These are phyloP conservation scores for Pascua sp. DNA, from an alignment of 1,284 basidiomycete genomes.

Conservation along the genomic window DNA sequence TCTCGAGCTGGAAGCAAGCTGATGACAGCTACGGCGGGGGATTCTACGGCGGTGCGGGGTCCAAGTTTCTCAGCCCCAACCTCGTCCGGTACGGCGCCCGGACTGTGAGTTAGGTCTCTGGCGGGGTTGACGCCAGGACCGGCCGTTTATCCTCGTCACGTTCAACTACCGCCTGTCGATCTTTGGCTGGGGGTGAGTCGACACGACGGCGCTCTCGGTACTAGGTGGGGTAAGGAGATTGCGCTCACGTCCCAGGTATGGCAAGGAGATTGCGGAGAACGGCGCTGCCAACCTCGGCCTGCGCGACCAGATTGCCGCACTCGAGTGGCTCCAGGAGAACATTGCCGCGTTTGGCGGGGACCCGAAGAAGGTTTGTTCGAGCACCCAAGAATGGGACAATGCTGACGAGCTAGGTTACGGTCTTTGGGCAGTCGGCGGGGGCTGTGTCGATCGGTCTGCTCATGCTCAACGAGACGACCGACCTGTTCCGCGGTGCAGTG, in stretches of 20 bases:
- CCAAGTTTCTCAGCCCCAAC: conserved; percentile 21
- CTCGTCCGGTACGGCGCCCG: conserved; percentile 13
- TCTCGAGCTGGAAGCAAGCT: not conserved
- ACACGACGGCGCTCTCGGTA: no score
- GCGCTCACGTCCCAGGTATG: conserved; percentile 17
- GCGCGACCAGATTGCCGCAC: conserved; percentile 50
- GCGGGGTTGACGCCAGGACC: conserved; percentile 15
- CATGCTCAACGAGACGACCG: conserved; percentile 29
- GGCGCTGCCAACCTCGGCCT: conserved; percentile 46
- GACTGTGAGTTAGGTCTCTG: conserved; percentile 5
- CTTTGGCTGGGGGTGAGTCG: conserved; percentile 48
- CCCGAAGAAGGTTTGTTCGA: conserved; percentile 32
- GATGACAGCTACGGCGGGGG: conserved; percentile 38
- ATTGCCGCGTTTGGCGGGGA: conserved; percentile 54
- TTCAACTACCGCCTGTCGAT: conserved; percentile 53
- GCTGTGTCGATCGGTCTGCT: conserved; percentile 40
- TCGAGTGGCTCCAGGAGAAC: conserved; percentile 55
- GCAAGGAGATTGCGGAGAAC: conserved; percentile 36
- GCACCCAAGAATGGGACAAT: not conserved
- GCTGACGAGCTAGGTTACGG: conserved; percentile 27
- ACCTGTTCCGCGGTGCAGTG: conserved; percentile 43
- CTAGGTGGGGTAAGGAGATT: no score
- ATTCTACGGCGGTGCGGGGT: conserved; percentile 24
- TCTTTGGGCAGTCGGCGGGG: conserved; percentile 48
- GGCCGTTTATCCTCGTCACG: conserved; percentile 49